A percentile compares a stretch with the other conserved stretches of the same genome.
Evolutionary conservation across 2,329 filamentous ascomycete species (phyloP).

Genomic region (Pleomassaria siparia): DNA sequence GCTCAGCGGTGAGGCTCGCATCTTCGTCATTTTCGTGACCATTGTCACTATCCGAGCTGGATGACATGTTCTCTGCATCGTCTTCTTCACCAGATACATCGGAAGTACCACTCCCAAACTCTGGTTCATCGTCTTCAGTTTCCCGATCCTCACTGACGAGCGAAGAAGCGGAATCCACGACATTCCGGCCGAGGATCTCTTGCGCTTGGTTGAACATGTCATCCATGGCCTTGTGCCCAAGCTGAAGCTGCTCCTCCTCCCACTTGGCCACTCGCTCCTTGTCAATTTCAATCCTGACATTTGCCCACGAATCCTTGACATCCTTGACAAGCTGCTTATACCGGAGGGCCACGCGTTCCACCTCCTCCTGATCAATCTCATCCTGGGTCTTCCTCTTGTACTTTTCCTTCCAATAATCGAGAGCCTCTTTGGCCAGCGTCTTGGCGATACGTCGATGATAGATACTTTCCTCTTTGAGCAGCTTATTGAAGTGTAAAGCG

Average conservation of each 20-base stretch:
- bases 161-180: conserved; percentile 39
- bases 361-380: conserved; percentile 78
- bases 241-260: conserved; percentile 61
- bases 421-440: conserved; percentile 74
- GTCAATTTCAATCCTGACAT: conserved; percentile 61
- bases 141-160: conserved; percentile 44
- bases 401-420: conserved; percentile 71
- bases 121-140: conserved; percentile 44
- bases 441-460: conserved; percentile 78
- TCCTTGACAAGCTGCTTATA: conserved; percentile 73
- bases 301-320: conserved; percentile 62
- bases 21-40: conserved; percentile 55
- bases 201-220: conserved; percentile 73
- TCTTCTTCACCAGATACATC: conserved; percentile 27
- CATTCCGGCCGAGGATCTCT: conserved; percentile 36
- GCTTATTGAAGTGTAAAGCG: conserved; percentile 74
- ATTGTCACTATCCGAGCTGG: conserved; percentile 40
- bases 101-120: conserved; percentile 45
- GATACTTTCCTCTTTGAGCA: conserved; percentile 77
- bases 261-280: conserved; percentile 57
- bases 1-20: conserved; percentile 68
- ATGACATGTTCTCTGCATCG: conserved; percentile 41
- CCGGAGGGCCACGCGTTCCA: conserved; percentile 64
- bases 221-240: conserved; percentile 65
- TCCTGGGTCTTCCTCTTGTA: conserved; percentile 61